Base-by-base conservation (phyloP, 2,329 filamentous ascomycete genomes). In the Albophoma yamanashiensis region DNA sequence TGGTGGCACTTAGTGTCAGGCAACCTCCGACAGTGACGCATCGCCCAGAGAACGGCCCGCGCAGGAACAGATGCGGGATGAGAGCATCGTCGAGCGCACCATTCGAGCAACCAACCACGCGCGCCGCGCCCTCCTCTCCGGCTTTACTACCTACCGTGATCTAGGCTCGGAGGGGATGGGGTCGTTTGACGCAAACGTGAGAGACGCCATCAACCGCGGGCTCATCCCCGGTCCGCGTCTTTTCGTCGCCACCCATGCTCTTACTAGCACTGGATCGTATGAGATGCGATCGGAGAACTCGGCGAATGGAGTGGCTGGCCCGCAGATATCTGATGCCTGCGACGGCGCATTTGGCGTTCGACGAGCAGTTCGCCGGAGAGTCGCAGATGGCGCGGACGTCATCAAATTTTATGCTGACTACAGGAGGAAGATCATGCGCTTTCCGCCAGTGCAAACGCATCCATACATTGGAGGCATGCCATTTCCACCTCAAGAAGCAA, bases 101-200 rank as follows among this genome's bases (percentile, higher is more conserved):
- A 76, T 86, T 56, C 78, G 83, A 22, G 78, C 79, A 0, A 78
- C 78, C 9, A 81, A 83, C 61, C 78, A 83, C 62, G 76, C 76
- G 62, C 78, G 78, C 53, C 73, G 75, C 0, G 82, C 80, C 1
- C 72, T 86, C 12, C 69, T 80, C 25, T 80, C 82, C 0, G 83
- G 83, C 8, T 85, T 81, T 71, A 86, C 82, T 0, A 84, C 81
- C 2, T 83, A 83, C 67, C 74, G 82, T 52, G 82, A 84, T 66
- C 74, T 84, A 0, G 80, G 81, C 17, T 81, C 79, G 3, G 81
- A 84, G 65, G 75, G 76, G 0, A 74, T 83, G 61, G 71, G 74
- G 36, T 76, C 78, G 43, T 76, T 76, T 36, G 82, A 84, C 66
- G 75, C 76, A 45, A 76, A 76, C 59, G 68, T 84, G 4, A 75